A percentile compares a stretch with the other conserved stretches of the same genome.
Conservation (phyloP, 2,329 filamentous ascomycete species). For the Pestalotiopsis sp. region DNA sequence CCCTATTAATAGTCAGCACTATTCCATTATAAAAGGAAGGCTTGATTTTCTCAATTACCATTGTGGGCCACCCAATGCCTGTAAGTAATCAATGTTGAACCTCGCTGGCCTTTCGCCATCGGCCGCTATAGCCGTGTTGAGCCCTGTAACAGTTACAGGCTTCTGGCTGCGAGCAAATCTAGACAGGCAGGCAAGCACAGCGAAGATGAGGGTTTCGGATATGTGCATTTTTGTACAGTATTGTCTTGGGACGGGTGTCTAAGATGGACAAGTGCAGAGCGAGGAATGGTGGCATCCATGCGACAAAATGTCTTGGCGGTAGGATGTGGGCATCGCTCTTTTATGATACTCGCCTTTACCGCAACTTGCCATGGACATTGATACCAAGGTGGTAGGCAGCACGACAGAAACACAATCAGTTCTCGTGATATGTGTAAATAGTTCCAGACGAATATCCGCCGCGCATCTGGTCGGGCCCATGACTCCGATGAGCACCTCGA, state of each 20-base stretch:
- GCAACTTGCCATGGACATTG: too few relatives aligned
- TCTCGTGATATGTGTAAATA: too few relatives aligned
- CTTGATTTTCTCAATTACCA: constrained; percentile 21
- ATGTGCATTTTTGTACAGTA: not conserved
- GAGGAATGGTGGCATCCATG: not conserved
- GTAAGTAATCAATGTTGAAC: constrained; percentile 50
- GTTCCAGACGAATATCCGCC: too few relatives aligned
- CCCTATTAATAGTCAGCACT: constrained; percentile 34
- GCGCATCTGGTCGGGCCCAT: too few relatives aligned
- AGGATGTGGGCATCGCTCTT: not conserved
- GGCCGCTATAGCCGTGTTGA: constrained; percentile 26
- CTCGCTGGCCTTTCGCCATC: constrained; percentile 47
- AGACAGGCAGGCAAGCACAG: constrained; percentile 11
- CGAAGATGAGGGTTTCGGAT: constrained; percentile 6
- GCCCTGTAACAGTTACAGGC: constrained; percentile 25
- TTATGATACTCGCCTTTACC: not conserved
- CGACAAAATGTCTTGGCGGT: not conserved
- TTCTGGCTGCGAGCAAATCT: constrained; percentile 10
- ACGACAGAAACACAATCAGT: too few relatives aligned
- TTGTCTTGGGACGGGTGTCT: not conserved
- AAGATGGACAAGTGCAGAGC: not conserved
- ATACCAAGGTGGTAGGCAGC: too few relatives aligned
- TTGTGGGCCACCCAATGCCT: constrained; percentile 27
- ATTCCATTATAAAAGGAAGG: not conserved
- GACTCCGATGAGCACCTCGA: too few relatives aligned